Conservation (phyloP, 2,329 filamentous ascomycete genomes). For the Arthrobotrys sinensis region DNA sequence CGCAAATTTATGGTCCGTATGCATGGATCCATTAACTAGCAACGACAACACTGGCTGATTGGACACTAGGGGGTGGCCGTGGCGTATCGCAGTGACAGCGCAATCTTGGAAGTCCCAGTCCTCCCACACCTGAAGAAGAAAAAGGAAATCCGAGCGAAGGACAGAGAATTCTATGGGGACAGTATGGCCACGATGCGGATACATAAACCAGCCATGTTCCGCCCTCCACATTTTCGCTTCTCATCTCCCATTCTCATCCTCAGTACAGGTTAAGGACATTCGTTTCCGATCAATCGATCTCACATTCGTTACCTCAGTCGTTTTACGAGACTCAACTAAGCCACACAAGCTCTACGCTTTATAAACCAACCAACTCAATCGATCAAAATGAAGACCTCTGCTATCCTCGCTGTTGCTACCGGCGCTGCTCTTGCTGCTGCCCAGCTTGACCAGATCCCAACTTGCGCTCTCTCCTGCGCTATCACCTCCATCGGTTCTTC, state of each 20-base stretch:
- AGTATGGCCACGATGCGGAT: conserved; percentile 44
- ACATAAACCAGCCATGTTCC: conserved; percentile 47
- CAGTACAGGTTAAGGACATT: conserved; percentile 50
- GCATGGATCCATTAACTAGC: conserved; percentile 39
- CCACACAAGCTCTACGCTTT: conserved; percentile 35
- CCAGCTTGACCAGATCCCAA: conserved; percentile 52
- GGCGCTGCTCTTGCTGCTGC: conserved; percentile 54
- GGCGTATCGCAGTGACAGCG: conserved; percentile 42
- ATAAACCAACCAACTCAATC: conserved; percentile 37
- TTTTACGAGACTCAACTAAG: conserved; percentile 32
- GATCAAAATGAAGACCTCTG: conserved; percentile 61
- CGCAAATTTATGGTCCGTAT: conserved; percentile 52
- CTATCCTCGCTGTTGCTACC: conserved; percentile 47
- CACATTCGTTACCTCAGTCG: conserved; percentile 60
- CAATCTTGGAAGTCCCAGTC: conserved; percentile 47
- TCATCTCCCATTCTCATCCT: conserved; percentile 36
- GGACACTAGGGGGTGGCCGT: conserved; percentile 40
- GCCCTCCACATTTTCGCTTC: conserved; percentile 44
- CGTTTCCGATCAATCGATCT: conserved; percentile 59
- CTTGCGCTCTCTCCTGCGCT: conserved; percentile 53
- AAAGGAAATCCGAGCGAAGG: conserved; percentile 38
- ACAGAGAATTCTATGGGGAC: conserved; percentile 11
- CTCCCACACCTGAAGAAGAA: conserved; percentile 42
- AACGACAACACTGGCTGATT: conserved; percentile 26
- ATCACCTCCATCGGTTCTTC: conserved; percentile 34